Evolutionary conservation across 2,329 filamentous ascomycete species (phyloP).

Genomic region (Fusarium algeriense): DNA sequence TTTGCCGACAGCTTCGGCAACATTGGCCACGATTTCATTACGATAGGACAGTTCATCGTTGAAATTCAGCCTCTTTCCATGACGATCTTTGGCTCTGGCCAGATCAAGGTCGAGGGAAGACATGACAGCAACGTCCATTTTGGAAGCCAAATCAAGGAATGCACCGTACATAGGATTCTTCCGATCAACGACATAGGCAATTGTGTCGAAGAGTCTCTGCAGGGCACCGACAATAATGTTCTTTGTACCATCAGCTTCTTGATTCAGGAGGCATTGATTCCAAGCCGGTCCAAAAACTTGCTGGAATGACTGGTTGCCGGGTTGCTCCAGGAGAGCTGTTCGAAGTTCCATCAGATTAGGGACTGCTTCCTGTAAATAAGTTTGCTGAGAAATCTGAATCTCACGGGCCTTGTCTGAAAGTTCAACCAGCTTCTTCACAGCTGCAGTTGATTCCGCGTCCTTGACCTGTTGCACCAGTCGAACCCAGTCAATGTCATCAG

Average conservation of each 20-base stretch:
- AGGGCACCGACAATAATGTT: constrained; percentile 13
- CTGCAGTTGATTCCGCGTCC: background rate
- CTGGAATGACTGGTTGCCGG: background rate
- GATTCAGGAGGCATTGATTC: background rate
- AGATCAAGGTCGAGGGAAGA: constrained; percentile 8
- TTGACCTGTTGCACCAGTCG: constrained; percentile 1
- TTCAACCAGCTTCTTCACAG: constrained; percentile 9
- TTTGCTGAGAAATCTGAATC: background rate
- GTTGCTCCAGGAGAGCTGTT: background rate
- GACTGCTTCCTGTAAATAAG: background rate
- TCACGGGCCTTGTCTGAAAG: background rate
- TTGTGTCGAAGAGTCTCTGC: constrained; percentile 2
- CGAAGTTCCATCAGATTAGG: background rate
- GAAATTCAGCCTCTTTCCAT: background rate
- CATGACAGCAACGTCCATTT: background rate
- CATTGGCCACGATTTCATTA: background rate
- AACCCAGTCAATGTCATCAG: background rate
- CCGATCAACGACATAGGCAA: background rate
- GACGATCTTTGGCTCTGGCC: background rate
- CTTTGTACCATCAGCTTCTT: background rate
- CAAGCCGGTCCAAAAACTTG: constrained; percentile 4
- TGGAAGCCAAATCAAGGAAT: constrained; percentile 6
- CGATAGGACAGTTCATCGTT: background rate
- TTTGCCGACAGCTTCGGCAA: background rate
- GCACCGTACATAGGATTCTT: background rate